These are phyloP conservation scores for Nyctanthes arbortristis DNA, from an alignment of 257 asterid genomes.

Conservation along the genomic window DNA sequence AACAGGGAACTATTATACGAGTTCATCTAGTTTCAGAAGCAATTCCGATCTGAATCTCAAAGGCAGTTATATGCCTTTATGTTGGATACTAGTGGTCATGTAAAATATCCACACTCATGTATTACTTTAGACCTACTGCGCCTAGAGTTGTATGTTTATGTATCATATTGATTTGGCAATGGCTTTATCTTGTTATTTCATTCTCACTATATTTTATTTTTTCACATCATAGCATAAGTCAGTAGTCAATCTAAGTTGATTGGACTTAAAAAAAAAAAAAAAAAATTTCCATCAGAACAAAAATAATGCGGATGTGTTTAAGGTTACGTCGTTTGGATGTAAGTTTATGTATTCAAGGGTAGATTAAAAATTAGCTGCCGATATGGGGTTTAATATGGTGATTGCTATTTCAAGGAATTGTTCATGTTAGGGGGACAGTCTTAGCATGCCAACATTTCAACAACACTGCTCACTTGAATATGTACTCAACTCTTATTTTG, in stretches of 20 bases:
- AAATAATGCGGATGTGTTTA: neutral
- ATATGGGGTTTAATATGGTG: neutral
- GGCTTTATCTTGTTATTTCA: neutral
- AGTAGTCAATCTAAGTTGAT: neutral
- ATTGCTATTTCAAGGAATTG: neutral
- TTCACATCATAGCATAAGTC: neutral
- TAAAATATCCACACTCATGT: neutral
- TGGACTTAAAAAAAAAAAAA: too few relatives aligned
- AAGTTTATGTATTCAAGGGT: slow-evolving; percentile 1
- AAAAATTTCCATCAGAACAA: slow-evolving; percentile 3
- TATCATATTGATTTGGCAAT: neutral
- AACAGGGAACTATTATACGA: slow-evolving; percentile 91
- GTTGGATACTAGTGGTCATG: neutral
- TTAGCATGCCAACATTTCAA: slow-evolving; percentile 10
- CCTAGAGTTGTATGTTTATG: neutral
- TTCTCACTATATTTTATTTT: too few relatives aligned
- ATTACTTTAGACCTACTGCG: neutral
- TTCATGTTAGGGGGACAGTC: slow-evolving; percentile 3
- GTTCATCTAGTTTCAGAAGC: slow-evolving; percentile 88
- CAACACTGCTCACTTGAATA: slow-evolving; percentile 3
- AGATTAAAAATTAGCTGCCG: slow-evolving; percentile 18
- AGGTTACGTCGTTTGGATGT: neutral
- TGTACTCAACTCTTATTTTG: slow-evolving; percentile 12
- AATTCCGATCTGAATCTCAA: slow-evolving; percentile 65
- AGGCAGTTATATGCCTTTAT: neutral